Percentiles rank a stretch among this genome's conserved stretches.
Conservation (phyloP, 2,329 filamentous ascomycete genomes). For the Fusarium agapanthi region DNA sequence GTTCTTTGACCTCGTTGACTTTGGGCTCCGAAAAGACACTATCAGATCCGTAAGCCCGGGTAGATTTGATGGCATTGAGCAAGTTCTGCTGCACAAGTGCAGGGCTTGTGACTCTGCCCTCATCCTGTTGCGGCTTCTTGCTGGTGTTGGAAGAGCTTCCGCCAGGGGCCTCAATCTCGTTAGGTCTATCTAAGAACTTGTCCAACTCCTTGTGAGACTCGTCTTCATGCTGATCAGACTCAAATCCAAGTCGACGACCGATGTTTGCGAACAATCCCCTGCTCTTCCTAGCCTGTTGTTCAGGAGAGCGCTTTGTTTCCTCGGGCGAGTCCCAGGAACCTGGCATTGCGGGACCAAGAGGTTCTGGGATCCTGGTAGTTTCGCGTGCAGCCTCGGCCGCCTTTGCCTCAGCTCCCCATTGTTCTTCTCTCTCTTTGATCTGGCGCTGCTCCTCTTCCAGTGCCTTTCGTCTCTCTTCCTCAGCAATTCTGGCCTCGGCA, state of each 20-base stretch:
- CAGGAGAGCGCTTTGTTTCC: constrained; percentile 46
- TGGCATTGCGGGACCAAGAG: constrained; percentile 67
- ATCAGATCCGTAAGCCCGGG: constrained; percentile 78
- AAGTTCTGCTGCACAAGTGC: constrained; percentile 74
- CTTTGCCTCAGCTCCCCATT: constrained; percentile 52
- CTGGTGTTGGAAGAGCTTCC: constrained; percentile 21
- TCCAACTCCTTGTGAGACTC: constrained; percentile 53
- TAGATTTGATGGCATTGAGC: constrained; percentile 79
- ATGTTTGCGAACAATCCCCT: constrained; percentile 75
- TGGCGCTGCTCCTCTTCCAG: constrained; percentile 76
- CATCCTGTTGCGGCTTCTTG: constrained; percentile 48
- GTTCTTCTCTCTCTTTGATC: constrained; percentile 64
- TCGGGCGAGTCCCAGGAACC: constrained; percentile 78
- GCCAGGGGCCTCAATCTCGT: constrained; percentile 29
- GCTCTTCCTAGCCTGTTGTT: constrained; percentile 51
- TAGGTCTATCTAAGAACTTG: constrained; percentile 53
- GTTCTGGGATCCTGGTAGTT: constrained; percentile 52
- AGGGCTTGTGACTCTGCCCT: constrained; percentile 67
- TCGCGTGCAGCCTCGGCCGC: constrained; percentile 51
- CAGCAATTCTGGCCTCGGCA: constrained; percentile 85
- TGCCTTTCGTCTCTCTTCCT: constrained; percentile 79
- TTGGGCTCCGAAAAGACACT: constrained; percentile 77
- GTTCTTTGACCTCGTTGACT: constrained; percentile 79
- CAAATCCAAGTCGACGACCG: constrained; percentile 73
- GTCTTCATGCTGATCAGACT: constrained; percentile 56